Evolutionary conservation across 345 rosid species (phyloP).

Genomic region (Hibiscus syriacus): DNA sequence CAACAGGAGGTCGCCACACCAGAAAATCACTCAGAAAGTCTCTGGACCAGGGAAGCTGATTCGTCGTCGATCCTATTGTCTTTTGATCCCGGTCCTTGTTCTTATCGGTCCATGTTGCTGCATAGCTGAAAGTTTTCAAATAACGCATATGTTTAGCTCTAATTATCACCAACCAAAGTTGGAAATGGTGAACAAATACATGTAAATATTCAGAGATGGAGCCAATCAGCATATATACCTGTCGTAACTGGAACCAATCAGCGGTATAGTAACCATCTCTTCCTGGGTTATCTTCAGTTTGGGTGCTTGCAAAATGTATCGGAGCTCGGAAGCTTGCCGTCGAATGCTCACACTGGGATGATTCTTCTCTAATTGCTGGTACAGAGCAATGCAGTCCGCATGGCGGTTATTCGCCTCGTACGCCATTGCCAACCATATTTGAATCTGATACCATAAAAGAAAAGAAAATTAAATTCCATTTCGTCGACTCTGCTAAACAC

Average conservation of each 20-base stretch:
- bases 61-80: conserved; percentile 47
- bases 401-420: conserved; percentile 92
- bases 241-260: conserved; percentile 76
- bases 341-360: too few relatives aligned
- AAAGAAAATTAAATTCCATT: too few relatives aligned
- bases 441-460: conserved; percentile 46
- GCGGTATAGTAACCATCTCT: conserved; percentile 84
- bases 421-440: conserved; percentile 98
- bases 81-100: conserved; percentile 42
- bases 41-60: conserved; percentile 60
- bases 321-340: too few relatives aligned
- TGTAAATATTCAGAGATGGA: background rate
- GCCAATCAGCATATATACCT: too few relatives aligned
- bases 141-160: background rate
- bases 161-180: background rate
- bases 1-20: conserved; percentile 70
- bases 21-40: conserved; percentile 68
- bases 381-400: conserved; percentile 77
- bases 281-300: conserved; percentile 85
- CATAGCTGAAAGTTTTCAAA: conserved; percentile 49
- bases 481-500: too few relatives aligned
- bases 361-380: too few relatives aligned
- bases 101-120: conserved; percentile 79
- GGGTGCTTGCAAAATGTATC: too few relatives aligned
- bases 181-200: background rate